Percentiles rank a stretch among this genome's conserved stretches.
These are phyloP conservation scores for Didymella exigua DNA, from an alignment of 2,329 filamentous ascomycete genomes.

Conservation along the genomic window DNA sequence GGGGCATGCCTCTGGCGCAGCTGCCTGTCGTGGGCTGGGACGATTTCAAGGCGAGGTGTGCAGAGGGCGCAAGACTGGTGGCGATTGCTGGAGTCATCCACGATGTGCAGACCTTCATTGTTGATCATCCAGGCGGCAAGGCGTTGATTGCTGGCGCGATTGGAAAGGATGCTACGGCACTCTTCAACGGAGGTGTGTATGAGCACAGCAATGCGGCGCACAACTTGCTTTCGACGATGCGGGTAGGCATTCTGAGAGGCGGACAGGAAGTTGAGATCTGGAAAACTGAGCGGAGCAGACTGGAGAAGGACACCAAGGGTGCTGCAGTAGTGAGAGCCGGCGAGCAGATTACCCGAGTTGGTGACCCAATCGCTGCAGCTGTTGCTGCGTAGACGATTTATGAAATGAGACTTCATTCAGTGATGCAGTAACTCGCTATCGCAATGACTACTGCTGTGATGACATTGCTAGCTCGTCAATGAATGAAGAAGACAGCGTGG, in stretches of 20 bases:
- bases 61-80: conserved; percentile 40
- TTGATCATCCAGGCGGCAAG: conserved; percentile 48
- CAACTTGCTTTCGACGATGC: conserved; percentile 48
- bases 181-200: conserved; percentile 51
- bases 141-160: conserved; percentile 43
- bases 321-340: conserved; percentile 80
- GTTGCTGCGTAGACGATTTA: conserved; percentile 68
- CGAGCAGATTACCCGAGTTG: conserved; percentile 78
- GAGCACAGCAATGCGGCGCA: conserved; percentile 49
- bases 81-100: conserved; percentile 48
- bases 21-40: conserved; percentile 50
- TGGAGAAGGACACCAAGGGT: conserved; percentile 76
- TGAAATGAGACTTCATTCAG: not conserved
- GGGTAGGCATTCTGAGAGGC: conserved; percentile 47
- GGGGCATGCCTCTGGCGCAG: conserved; percentile 45
- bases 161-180: conserved; percentile 49
- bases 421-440: no score
- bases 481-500: no score
- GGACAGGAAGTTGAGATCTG: conserved; percentile 50
- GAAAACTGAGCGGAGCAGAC: conserved; percentile 44
- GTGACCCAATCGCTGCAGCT: conserved; percentile 75
- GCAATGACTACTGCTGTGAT: no score
- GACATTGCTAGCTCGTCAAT: no score
- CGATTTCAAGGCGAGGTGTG: conserved; percentile 40
- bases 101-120: conserved; percentile 45